Evolutionary conservation across 1,139 yeast species (phyloP), one percentile per base, ranked within the genome.

Genomic region (Kluyveromyces marxianus): DNA sequence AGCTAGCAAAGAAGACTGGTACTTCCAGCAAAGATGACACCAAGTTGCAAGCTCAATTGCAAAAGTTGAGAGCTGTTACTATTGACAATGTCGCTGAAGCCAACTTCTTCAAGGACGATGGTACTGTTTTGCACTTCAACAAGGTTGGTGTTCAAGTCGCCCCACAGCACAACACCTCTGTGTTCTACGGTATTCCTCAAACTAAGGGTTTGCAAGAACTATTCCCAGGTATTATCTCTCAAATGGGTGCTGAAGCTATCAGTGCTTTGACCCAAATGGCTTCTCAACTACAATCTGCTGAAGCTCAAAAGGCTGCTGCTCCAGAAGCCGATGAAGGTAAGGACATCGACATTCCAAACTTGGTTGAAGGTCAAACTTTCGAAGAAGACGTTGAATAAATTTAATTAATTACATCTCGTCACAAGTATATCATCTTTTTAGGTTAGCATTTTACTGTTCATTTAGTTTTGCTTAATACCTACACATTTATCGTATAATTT

Each of bases 61-160:
- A 83, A 69, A 90, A 90, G 75, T 75, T 92, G 69, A 83, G 86
- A 71, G 95, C 92, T 58, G 87, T 84, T 70, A 84, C 89, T 63
- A 75, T 92, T 60, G 90, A 84, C 58, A 88, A 85, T 63, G 83
- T 92, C 61, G 95, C 88, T 69, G 97, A 90, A 75, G 97, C 96
- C 67, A 92, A 90, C 81, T 87, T 92, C 78, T 90, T 92, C 84
- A 85, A 77, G 72, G 96, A 89, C 57, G 96, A 90, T 70, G 97
- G 97, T 66, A 84, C 83, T 69, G 97, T 92, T 56, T 76, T 90
- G 71, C 97, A 90, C 76, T 89, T 92, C 79, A 82, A 85, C 77
- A 83, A 92, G 72, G 95, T 88, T 57, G 88, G 89, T 74, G 95
- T 90, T 56, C 97, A 90, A 76, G 89, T 89, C 58, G 89, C 96